Conservation (phyloP, 2,329 filamentous ascomycete genomes). For the Gaeumannomyces sp. region DNA sequence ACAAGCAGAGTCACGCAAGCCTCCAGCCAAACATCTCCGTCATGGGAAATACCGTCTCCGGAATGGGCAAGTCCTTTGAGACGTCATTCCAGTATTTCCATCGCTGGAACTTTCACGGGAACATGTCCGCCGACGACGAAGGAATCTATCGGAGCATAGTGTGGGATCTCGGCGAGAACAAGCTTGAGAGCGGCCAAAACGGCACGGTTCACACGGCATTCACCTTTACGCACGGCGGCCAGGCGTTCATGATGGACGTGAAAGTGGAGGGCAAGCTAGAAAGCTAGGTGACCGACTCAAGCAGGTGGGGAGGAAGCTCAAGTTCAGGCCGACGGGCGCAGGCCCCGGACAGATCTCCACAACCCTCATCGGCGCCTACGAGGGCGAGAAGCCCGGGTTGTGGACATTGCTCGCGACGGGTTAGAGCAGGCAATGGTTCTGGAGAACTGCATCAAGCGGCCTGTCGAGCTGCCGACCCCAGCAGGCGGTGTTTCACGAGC, state of each 20-base stretch:
- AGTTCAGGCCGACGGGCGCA: conserved; percentile 2
- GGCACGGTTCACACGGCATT: conserved; percentile 14
- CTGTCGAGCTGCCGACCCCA: too few species aligned
- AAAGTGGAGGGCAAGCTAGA: conserved; percentile 15
- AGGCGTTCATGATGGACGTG: conserved; percentile 15
- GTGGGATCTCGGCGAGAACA: conserved; percentile 16
- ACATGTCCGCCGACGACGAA: neutral
- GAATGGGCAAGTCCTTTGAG: conserved; percentile 4
- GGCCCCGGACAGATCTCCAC: neutral
- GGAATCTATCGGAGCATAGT: conserved; percentile 13
- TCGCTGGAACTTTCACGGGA: conserved; percentile 6
- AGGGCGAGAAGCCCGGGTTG: neutral
- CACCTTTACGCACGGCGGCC: conserved; percentile 13
- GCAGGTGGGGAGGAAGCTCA: neutral
- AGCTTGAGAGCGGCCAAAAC: conserved; percentile 12
- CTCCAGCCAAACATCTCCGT: neutral
- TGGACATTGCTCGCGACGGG: too few species aligned
- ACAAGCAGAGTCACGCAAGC: neutral
- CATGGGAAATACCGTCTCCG: neutral
- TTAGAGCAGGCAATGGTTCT: too few species aligned
- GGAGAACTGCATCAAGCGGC: too few species aligned
- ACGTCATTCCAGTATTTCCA: conserved; percentile 5
- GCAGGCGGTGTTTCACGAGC: too few species aligned
- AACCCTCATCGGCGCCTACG: neutral
- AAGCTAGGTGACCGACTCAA: neutral